Evolutionary conservation across 108 stramenopile genomes (phyloP).

Genomic region (Conticribra guillardii): DNA sequence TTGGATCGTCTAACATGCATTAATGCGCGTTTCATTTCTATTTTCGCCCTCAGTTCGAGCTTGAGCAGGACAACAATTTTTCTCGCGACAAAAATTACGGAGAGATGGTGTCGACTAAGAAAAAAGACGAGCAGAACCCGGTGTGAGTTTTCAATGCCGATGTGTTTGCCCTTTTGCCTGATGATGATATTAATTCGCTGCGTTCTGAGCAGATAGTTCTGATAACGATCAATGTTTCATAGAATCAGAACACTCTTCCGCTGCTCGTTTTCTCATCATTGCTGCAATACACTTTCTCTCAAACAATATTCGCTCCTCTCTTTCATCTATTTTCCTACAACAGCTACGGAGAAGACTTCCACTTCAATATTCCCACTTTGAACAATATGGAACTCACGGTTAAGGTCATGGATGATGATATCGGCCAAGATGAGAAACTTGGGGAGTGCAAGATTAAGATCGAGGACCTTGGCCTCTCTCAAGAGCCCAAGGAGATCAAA

Average conservation of each 20-base stretch:
- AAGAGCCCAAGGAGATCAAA: no score
- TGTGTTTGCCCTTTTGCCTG: conserved; percentile 22
- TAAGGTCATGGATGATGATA: conserved; percentile 57
- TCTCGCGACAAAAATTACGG: conserved; percentile 55
- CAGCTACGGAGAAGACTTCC: no score
- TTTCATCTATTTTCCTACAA: no score
- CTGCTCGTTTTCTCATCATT: neutral
- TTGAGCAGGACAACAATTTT: conserved; percentile 50
- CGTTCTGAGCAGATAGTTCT: no score
- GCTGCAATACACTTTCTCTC: no score
- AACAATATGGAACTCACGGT: conserved; percentile 60
- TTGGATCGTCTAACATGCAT: no score
- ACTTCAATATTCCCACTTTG: conserved; percentile 41
- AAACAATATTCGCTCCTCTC: no score
- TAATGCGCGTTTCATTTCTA: no score
- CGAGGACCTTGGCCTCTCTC: no score
- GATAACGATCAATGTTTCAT: conserved; percentile 4
- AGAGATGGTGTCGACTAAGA: conserved; percentile 38
- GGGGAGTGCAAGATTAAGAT: conserved; percentile 53
- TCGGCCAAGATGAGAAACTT: conserved; percentile 50
- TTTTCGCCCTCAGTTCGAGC: no score
- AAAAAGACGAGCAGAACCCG: conserved; percentile 59
- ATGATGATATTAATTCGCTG: no score
- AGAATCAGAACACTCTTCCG: neutral
- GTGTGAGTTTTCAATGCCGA: conserved; percentile 55